Conservation (phyloP, 257 asterid species). For the Nicotiana tomentosiformis region DNA sequence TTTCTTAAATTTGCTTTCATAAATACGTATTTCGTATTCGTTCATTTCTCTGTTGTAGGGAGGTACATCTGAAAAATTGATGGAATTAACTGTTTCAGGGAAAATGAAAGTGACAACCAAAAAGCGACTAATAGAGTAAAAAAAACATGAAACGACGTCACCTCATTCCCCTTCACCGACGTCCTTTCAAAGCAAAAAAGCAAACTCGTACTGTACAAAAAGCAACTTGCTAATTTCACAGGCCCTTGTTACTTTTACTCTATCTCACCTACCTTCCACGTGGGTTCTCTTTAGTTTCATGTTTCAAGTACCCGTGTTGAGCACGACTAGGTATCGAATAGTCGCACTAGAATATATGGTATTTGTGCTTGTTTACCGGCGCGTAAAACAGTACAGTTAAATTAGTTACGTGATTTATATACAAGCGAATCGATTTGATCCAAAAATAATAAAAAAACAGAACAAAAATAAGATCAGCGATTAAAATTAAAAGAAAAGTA, state of each 20-base stretch:
- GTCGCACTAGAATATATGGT: too few species aligned
- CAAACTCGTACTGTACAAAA: background rate
- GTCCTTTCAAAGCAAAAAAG: background rate
- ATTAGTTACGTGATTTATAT: too few species aligned
- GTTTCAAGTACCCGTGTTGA: too few species aligned
- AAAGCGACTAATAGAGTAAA: background rate
- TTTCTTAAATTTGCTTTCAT: background rate
- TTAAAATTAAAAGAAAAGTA: too few species aligned
- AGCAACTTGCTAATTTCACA: background rate
- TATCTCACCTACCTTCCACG: background rate
- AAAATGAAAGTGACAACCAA: background rate
- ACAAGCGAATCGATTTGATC: too few species aligned
- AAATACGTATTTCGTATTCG: background rate
- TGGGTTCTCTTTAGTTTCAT: background rate
- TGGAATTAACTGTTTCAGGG: background rate
- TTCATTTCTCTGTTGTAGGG: background rate
- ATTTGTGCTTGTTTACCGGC: fast-evolving
- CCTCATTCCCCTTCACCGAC: slow-evolving; percentile 1
- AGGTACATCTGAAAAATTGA: background rate
- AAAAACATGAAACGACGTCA: background rate
- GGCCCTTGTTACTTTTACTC: background rate
- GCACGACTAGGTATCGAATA: too few species aligned
- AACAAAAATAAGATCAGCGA: too few species aligned
- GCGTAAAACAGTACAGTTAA: too few species aligned
- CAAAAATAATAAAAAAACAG: too few species aligned